Evolutionary conservation across 108 stramenopile genomes (phyloP), one percentile per base, ranked within the genome.

Genomic region (Stephanodiscus triporus): DNA sequence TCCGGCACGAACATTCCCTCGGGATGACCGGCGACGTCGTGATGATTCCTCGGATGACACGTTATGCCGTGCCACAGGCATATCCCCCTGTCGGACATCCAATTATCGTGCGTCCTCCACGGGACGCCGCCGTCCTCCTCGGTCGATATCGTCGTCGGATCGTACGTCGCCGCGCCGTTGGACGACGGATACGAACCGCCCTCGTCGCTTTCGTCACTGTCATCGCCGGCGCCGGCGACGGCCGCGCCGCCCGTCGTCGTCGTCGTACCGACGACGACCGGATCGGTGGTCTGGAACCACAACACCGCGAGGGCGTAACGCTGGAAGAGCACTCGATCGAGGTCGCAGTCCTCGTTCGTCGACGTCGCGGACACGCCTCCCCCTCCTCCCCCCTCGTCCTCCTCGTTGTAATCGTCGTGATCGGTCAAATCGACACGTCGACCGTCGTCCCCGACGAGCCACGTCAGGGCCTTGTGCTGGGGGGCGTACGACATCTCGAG

Each of bases 391-490:
- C 63, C n/a, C n/a, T n/a, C n/a, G n/a, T n/a, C n/a, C n/a, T n/a
- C n/a, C n/a, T n/a, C n/a, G n/a, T n/a, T n/a, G n/a, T n/a, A n/a
- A n/a, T n/a, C n/a, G 16, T 68, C 71, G 13, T 68, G 66, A 66
- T 72, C 78, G 11, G 4, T 6, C 42, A 13, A 40, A 30, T 17
- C 10, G 67, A 14, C 10, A 74, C 30, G 40, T 75, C 80, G 34
- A 81, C 42, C 37, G 43, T 81, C 80, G 32, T 81, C 80, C 6
- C 68, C 42, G 2, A 59, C 68, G 24, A 82, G 59, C 81, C 81
- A 82, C 6, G 22, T 45, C 4, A 82, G 54, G 8, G 81, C 81
- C 81, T 73, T 77, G 81, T 78, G 73, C 37, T 82, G 81, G 0
- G 81, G 43, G 2, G 65, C 36, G 14, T 24, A 24, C 14, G 60